Evolutionary conservation across 164 flowering plant genomes (phyloP).

Genomic region (Vitis cinerea): DNA sequence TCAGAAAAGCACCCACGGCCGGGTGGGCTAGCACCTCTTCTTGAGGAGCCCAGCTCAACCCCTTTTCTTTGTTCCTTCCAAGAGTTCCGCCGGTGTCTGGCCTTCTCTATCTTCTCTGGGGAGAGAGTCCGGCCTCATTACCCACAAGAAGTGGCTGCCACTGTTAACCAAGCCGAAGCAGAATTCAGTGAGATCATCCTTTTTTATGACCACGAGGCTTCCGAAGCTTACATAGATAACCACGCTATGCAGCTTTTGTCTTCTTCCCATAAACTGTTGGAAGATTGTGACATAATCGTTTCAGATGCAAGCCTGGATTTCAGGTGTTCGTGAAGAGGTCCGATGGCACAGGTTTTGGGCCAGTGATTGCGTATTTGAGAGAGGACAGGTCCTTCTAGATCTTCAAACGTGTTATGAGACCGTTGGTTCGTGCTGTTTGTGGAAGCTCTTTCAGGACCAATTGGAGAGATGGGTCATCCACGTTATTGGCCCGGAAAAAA

Average conservation of each 20-base stretch:
- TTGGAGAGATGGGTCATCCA: neutral
- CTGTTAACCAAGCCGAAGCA: slow-evolving; percentile 52
- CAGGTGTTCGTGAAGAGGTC: slow-evolving; percentile 41
- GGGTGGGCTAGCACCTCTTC: slow-evolving; percentile 39
- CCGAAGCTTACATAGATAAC: slow-evolving; percentile 68
- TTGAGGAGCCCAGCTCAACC: slow-evolving; percentile 50
- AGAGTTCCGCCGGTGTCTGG: slow-evolving; percentile 20
- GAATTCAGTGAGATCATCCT: slow-evolving; percentile 37
- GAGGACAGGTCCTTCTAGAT: slow-evolving; percentile 30
- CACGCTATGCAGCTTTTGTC: slow-evolving; percentile 50
- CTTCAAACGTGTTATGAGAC: slow-evolving; percentile 43
- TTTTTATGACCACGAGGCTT: slow-evolving; percentile 23
- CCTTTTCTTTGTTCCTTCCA: slow-evolving; percentile 23
- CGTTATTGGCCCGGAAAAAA: no score
- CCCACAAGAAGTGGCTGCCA: slow-evolving; percentile 48
- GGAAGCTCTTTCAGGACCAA: neutral
- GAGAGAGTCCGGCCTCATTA: slow-evolving; percentile 31
- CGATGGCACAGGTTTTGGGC: slow-evolving; percentile 37
- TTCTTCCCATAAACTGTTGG: slow-evolving; percentile 24
- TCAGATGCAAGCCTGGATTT: slow-evolving; percentile 1
- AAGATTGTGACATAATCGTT: neutral
- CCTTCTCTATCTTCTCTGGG: neutral
- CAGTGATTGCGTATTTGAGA: slow-evolving; percentile 14
- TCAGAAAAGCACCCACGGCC: slow-evolving; percentile 41
- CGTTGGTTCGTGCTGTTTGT: slow-evolving; percentile 8